Conservation (phyloP, 2,329 filamentous ascomycete genomes). For the Diplodia seriata region DNA sequence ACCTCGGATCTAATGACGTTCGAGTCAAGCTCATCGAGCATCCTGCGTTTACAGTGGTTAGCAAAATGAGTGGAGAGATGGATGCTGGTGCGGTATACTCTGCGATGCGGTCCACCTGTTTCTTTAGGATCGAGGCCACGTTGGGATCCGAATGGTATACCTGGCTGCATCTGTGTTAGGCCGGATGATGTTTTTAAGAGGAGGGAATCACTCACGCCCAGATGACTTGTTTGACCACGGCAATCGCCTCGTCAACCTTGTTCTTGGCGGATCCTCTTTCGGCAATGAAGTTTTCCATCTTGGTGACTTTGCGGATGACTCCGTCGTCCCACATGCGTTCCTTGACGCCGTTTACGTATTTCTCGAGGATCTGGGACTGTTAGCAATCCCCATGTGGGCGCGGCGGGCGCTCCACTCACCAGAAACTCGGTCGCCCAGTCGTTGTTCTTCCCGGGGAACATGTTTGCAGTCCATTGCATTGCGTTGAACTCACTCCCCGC, state of each 20-base stretch:
- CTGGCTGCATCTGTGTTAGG: not conserved
- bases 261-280: not conserved
- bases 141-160: not conserved
- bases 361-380: not conserved
- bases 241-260: not conserved
- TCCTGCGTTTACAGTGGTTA: not conserved
- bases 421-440: not conserved
- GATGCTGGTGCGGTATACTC: not conserved
- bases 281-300: not conserved
- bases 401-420: not conserved
- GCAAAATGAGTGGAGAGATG: not conserved
- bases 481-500: not conserved
- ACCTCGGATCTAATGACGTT: not conserved
- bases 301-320: not conserved
- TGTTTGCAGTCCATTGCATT: not conserved
- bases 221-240: not conserved
- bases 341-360: not conserved
- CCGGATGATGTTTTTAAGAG: not conserved
- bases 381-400: not conserved
- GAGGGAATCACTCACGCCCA: not conserved
- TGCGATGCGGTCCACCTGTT: not conserved
- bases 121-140: not conserved
- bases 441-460: not conserved
- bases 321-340: constrained; percentile 2
- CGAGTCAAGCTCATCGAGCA: not conserved